phyloP scores from a whole-genome alignment of 768 basidiomycete genomes.

The Obba rivulosa region DNA sequence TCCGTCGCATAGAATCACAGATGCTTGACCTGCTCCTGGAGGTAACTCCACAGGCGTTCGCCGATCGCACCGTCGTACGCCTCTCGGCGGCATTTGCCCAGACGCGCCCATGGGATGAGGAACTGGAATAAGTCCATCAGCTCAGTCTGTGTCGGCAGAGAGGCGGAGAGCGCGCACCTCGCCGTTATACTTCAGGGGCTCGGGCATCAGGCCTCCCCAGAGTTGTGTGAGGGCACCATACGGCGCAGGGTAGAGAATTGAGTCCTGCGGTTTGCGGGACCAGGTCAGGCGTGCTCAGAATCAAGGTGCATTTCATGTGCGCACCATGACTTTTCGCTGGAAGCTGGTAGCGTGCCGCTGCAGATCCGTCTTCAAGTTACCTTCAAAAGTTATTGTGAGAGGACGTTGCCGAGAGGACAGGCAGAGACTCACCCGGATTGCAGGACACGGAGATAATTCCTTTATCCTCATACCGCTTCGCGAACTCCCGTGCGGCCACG shows the following conservation, averaged over 20 bases:
- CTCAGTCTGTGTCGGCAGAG: not conserved
- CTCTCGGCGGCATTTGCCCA: slow-evolving; percentile 13
- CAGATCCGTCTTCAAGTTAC: slow-evolving; percentile 10
- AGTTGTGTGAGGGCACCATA: slow-evolving; percentile 27
- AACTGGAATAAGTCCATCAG: slow-evolving; percentile 7
- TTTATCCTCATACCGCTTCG: slow-evolving; percentile 35
- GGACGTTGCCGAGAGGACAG: not conserved
- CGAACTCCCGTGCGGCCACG: slow-evolving; percentile 36
- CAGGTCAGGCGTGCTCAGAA: not conserved
- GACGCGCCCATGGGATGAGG: slow-evolving; percentile 20
- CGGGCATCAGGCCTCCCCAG: slow-evolving; percentile 32
- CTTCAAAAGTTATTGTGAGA: not conserved
- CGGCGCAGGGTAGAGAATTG: slow-evolving; percentile 17
- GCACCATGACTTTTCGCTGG: too few relatives aligned
- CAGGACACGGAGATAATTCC: slow-evolving; percentile 36
- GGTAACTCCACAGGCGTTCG: slow-evolving; percentile 18
- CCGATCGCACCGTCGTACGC: slow-evolving; percentile 16
- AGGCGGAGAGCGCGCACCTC: slow-evolving; percentile 24
- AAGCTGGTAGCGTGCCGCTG: slow-evolving; percentile 6
- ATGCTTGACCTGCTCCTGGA: slow-evolving; percentile 14
- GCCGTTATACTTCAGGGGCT: slow-evolving; percentile 34
- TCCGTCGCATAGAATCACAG: too few relatives aligned
- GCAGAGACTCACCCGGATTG: slow-evolving; percentile 32
- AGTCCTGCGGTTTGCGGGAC: too few relatives aligned
- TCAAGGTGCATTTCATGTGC: slow-evolving; percentile 1